Evolutionary conservation across 306 rosid genomes (phyloP).

Genomic region (Ceratonia siliqua): DNA sequence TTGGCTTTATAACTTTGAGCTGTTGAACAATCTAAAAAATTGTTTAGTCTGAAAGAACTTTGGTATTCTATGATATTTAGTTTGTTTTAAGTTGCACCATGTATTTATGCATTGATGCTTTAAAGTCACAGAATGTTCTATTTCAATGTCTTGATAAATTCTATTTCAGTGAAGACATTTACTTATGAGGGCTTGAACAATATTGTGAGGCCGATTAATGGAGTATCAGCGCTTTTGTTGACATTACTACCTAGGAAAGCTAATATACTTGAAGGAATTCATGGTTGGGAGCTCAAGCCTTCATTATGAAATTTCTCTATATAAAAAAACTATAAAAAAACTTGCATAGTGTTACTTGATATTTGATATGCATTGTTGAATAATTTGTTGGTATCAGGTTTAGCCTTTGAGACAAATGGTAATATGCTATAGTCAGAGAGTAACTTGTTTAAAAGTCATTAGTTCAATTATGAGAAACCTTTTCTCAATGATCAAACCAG

Average conservation of each 20-base stretch:
- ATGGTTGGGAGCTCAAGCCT: constrained; percentile 92
- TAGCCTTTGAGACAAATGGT: too few relatives aligned
- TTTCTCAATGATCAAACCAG: constrained; percentile 3
- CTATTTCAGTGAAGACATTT: too few relatives aligned
- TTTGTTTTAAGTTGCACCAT: background rate
- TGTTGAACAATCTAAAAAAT: background rate
- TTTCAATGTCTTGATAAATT: too few relatives aligned
- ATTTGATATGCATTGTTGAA: background rate
- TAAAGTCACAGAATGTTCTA: too few relatives aligned
- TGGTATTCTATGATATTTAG: background rate
- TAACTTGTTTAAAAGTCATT: background rate
- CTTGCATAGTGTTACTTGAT: background rate
- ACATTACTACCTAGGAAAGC: constrained; percentile 76
- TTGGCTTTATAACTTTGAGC: background rate
- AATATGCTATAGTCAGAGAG: background rate
- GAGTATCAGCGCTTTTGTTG: constrained; percentile 76
- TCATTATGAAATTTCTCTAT: constrained; percentile 3
- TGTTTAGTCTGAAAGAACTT: background rate
- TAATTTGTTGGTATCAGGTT: background rate
- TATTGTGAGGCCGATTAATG: constrained; percentile 83
- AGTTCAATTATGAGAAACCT: background rate
- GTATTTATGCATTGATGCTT: constrained; percentile 7
- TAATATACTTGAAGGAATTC: constrained; percentile 78
- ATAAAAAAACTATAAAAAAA: too few relatives aligned
- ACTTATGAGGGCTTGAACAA: too few relatives aligned